A percentile compares a stretch with the other conserved stretches of the same genome.
These are phyloP conservation scores for Jacaranda mimosifolia DNA, from an alignment of 257 asterid genomes.

Conservation along the genomic window DNA sequence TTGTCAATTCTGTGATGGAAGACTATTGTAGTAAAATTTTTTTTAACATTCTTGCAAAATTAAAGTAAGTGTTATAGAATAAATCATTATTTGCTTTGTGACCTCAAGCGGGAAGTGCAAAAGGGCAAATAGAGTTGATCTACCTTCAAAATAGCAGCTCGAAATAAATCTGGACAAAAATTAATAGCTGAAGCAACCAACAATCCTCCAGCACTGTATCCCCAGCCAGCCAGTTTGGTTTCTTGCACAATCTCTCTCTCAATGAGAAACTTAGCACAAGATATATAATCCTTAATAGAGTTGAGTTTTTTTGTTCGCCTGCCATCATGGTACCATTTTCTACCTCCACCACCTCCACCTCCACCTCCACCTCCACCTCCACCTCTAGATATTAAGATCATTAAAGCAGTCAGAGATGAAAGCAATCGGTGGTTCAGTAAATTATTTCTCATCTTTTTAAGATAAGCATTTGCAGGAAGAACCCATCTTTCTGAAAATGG, in stretches of 20 bases:
- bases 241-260: slow-evolving; percentile 76
- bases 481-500: neutral
- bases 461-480: slow-evolving; percentile 15
- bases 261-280: slow-evolving; percentile 85
- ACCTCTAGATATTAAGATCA: slow-evolving; percentile 70
- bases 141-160: slow-evolving; percentile 93
- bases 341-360: slow-evolving; percentile 95
- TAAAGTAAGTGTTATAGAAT: neutral
- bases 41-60: slow-evolving; percentile 25
- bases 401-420: slow-evolving; percentile 25
- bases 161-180: slow-evolving; percentile 75
- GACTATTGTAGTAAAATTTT: neutral
- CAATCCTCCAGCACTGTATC: slow-evolving; percentile 97
- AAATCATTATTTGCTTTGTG: neutral
- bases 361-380: slow-evolving; percentile 97
- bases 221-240: slow-evolving; percentile 93
- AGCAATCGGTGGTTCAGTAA: slow-evolving; percentile 6
- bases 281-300: slow-evolving; percentile 74
- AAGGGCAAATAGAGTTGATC: slow-evolving; percentile 4
- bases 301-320: slow-evolving; percentile 72
- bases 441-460: neutral
- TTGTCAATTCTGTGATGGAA: neutral
- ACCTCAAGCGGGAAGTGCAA: slow-evolving; percentile 6
- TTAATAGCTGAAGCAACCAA: slow-evolving; percentile 95
- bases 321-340: slow-evolving; percentile 86